Base-by-base conservation (phyloP, 1,139 yeast species). In the Hemisphaericaspora subhashii region DNA sequence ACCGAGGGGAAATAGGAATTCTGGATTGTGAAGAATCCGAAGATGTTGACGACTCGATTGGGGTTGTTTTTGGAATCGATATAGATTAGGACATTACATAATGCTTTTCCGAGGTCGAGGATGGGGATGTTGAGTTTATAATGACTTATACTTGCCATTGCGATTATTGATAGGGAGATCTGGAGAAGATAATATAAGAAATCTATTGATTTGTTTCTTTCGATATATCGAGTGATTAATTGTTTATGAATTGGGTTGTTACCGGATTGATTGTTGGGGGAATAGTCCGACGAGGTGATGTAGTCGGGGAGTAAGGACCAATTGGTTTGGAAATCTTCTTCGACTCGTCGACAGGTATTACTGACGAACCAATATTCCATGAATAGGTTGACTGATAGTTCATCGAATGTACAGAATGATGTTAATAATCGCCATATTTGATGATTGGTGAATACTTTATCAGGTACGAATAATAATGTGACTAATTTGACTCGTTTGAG, bases 371-470 rank as follows among this genome's bases (percentile, higher is more conserved):
- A 51, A 4, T 62, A 31, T 8, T 43, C 43, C 22, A 58, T 43
- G 9, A 62, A 13, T 24, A 63, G 43, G 16, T 47, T 48, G 31
- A 60, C 28, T 27, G 57, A 54, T 13, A 67, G 41, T 11, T 58
- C 62, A 2, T 64, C 69, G 38, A 60, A 57, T 40, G 55, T 60
- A 40, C 62, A 58, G 47, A 68, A 70, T 8, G 66, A 50, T 2
- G 73, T 63, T 5, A 67, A 16, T 5, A 68, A 40, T 36, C 74
- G 50, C 75, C 75, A 70, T 10, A 66, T 66, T 47, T 70, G 65
- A 25, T 12, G 16, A 11, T 41, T 38, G 5, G 47, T 36, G 30
- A 62, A 52, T 10, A 62, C 62, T 36, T 48, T 49, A 32, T 57
- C 61, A 8, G 68, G 60, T 2, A 50, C 14, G 41, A 59, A 60